These are phyloP conservation scores for Camillea tinctor DNA, from an alignment of 2,329 filamentous ascomycete genomes.

Conservation along the genomic window DNA sequence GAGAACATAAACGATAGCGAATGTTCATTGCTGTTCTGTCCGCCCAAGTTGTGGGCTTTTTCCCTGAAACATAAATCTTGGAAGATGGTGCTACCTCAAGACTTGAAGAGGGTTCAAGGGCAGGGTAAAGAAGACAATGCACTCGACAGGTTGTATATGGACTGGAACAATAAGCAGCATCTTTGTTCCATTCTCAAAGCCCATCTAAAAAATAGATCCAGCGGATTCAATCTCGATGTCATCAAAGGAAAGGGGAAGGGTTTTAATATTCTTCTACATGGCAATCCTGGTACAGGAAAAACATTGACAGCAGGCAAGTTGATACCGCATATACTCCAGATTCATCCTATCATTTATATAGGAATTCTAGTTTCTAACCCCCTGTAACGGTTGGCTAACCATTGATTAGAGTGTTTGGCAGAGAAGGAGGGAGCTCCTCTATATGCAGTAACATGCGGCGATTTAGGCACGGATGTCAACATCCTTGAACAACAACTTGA, in stretches of 20 bases:
- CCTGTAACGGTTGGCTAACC: not conserved
- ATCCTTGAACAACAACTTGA: constrained; percentile 11
- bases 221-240: not conserved
- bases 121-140: not conserved
- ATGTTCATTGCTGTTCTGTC: constrained; percentile 12
- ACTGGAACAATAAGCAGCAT: too few species aligned
- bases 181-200: too few species aligned
- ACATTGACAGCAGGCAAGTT: constrained; percentile 18
- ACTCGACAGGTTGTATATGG: constrained; percentile 2
- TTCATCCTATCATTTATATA: too few species aligned
- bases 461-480: constrained; percentile 12
- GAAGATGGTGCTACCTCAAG: constrained; percentile 6
- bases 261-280: constrained; percentile 13
- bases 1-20: not conserved
- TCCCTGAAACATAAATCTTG: constrained; percentile 18
- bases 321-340: too few species aligned
- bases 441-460: constrained; percentile 13
- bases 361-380: too few species aligned
- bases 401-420: constrained; percentile 14
- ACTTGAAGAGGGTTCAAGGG: constrained; percentile 5
- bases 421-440: constrained; percentile 14
- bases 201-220: not conserved
- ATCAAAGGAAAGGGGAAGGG: constrained; percentile 8
- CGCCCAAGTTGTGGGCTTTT: constrained; percentile 16
- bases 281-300: constrained; percentile 16